Evolutionary conservation across 1,284 basidiomycete species (phyloP).

Genomic region (Neonothopanus nambi): DNA sequence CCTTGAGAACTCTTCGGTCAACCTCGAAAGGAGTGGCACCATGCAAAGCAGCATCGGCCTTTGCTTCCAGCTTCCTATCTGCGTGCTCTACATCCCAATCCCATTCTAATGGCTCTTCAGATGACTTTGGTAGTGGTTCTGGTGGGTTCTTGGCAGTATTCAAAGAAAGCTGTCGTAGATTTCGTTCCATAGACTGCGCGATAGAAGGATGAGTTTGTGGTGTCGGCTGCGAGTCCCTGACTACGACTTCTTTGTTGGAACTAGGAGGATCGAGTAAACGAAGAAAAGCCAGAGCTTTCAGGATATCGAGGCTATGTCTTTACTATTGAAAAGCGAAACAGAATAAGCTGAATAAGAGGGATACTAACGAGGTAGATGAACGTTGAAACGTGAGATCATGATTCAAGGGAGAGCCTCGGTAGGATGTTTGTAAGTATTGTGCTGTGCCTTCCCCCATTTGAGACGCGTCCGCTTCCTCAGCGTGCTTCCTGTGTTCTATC

Average conservation of each 20-base stretch:
- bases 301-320: no score
- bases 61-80: constrained; percentile 61
- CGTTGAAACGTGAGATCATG: no score
- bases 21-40: constrained; percentile 66
- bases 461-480: no score
- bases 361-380: no score
- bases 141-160: not conserved
- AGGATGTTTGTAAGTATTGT: no score
- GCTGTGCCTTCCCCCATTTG: no score
- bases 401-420: no score
- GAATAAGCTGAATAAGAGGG: no score
- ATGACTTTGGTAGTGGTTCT: not conserved
- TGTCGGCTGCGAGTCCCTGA: no score
- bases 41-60: constrained; percentile 58
- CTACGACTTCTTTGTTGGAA: no score
- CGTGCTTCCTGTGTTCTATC: no score
- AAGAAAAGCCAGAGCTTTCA: not conserved
- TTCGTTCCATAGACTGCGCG: constrained; percentile 12
- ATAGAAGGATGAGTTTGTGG: not conserved
- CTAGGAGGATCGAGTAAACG: not conserved
- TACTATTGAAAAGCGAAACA: no score
- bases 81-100: constrained; percentile 66
- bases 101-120: constrained; percentile 47
- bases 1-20: constrained; percentile 68
- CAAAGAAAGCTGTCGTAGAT: constrained; percentile 11